Conservation (phyloP, 2,329 filamentous ascomycete genomes). For the Epichloe amarillans region DNA sequence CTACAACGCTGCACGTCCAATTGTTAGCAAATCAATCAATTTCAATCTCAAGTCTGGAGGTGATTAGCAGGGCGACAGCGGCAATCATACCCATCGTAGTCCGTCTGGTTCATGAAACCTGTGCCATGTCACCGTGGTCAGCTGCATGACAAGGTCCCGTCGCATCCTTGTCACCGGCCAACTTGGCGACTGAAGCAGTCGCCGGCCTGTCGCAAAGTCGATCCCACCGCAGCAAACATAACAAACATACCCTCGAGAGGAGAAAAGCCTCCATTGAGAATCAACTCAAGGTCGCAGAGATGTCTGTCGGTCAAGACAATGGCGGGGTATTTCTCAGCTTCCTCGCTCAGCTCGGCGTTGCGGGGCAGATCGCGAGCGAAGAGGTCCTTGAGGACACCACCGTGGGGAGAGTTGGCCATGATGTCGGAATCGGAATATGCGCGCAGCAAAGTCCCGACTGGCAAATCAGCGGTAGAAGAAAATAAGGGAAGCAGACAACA, state of each 20-base stretch:
- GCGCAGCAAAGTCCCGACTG: background rate
- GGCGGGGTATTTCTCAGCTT: constrained; percentile 73
- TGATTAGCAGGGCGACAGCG: background rate
- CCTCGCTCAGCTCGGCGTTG: constrained; percentile 63
- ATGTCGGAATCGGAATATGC: constrained; percentile 10
- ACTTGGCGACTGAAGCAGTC: background rate
- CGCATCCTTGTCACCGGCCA: background rate
- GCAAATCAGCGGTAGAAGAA: background rate
- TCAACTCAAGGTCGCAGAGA: constrained; percentile 92
- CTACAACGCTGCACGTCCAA: constrained; percentile 56
- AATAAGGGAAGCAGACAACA: background rate
- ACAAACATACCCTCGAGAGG: constrained; percentile 77
- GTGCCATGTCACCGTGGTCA: constrained; percentile 8
- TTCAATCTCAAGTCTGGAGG: background rate
- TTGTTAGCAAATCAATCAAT: background rate
- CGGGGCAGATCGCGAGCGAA: constrained; percentile 81
- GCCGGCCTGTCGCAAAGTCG: background rate
- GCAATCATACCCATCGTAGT: constrained; percentile 73
- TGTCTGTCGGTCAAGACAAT: constrained; percentile 83
- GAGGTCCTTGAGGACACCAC: constrained; percentile 95
- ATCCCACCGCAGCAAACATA: background rate
- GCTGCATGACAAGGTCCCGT: background rate
- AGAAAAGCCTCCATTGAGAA: constrained; percentile 95
- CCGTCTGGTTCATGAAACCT: constrained; percentile 96
- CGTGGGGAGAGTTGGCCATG: constrained; percentile 65